Base-by-base conservation (phyloP, 176 grass and related monocot genomes). In the Eleusine indica region DNA sequence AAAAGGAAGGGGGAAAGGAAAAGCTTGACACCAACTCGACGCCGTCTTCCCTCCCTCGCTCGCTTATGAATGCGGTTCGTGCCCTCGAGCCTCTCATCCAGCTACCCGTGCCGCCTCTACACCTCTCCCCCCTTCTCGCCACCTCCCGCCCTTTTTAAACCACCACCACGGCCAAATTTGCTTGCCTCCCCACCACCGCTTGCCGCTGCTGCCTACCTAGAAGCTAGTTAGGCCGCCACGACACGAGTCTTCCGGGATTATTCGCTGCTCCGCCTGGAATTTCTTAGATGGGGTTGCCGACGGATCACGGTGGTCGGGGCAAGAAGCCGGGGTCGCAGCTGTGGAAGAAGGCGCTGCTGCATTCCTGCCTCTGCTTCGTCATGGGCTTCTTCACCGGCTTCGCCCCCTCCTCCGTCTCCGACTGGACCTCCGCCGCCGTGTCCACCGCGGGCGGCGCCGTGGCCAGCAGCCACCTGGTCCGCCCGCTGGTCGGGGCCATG, bases 331-430 rank as follows among this genome's bases (percentile, higher is more conserved):
- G 89, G 64, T 91, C 85, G 89, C 89, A 87, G 85, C 85, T 91
- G 43, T 91, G 89, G 89, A 91, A 91, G 85, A 91, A 92, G 92
- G 97, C 93, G 43, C 68, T 96, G 51, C 73, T 99, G 83, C 96
- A 99, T 82, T 99, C 94, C 81, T 80, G 89, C 39, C 86, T 99
- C 40, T 99, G 97, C 91, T 99, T 99, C 89, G 86, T 94, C 18
- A 94, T 92, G 91, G 97, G 97, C 53, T 99, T 99, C 91, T 99
- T 99, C 97, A 94, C 93, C 3, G 97, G 97, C 6, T 99, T 99
- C 88, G 93, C 93, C 9, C 97, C 97, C 25, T 90, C 93, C 2
- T 93, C 84, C 41, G 84, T 90, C 6, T 90, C 89, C 41, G 89
- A 90, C 80, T 90, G 89, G 89, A 86, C 84, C 9, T 61, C 84